A percentile compares a stretch with the other conserved stretches of the same genome.
Evolutionary conservation across 768 basidiomycete genomes (phyloP).

Genomic region (Mycena venus): DNA sequence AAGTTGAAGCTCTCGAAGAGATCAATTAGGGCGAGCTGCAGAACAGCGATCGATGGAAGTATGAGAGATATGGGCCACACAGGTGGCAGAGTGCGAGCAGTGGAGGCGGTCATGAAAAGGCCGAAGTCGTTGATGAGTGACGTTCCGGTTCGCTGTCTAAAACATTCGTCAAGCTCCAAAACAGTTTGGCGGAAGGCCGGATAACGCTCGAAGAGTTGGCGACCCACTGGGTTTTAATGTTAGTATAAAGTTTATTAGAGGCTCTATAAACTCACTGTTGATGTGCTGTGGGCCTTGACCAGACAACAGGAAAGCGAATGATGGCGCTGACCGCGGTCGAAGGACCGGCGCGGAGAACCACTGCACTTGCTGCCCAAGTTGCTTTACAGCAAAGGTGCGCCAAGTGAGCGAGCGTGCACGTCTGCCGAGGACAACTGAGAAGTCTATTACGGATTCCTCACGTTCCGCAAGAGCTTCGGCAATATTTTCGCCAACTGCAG

Average conservation of each 20-base stretch:
- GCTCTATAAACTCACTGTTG: not conserved
- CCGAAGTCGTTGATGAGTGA: too few species aligned
- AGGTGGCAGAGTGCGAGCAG: not conserved
- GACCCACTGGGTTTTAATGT: not conserved
- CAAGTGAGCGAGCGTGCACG: constrained; percentile 23
- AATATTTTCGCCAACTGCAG: not conserved
- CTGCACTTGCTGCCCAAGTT: not conserved
- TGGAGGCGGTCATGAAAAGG: not conserved
- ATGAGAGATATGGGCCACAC: constrained; percentile 32
- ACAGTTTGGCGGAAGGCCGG: not conserved
- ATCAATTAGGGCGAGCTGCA: constrained; percentile 51
- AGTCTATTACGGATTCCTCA: not conserved
- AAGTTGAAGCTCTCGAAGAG: constrained; percentile 38
- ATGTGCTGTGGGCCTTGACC: constrained; percentile 19
- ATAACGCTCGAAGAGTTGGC: not conserved
- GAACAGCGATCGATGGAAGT: constrained; percentile 42
- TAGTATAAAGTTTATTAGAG: too few species aligned
- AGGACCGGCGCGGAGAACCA: not conserved
- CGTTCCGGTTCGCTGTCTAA: not conserved
- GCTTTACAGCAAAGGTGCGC: constrained; percentile 26
- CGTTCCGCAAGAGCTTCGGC: not conserved
- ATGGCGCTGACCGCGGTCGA: not conserved
- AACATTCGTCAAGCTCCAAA: not conserved
- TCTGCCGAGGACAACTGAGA: not conserved
- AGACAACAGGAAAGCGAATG: constrained; percentile 5